Conservation (phyloP, 2,329 filamentous ascomycete genomes). For the Fusarium euwallaceae region DNA sequence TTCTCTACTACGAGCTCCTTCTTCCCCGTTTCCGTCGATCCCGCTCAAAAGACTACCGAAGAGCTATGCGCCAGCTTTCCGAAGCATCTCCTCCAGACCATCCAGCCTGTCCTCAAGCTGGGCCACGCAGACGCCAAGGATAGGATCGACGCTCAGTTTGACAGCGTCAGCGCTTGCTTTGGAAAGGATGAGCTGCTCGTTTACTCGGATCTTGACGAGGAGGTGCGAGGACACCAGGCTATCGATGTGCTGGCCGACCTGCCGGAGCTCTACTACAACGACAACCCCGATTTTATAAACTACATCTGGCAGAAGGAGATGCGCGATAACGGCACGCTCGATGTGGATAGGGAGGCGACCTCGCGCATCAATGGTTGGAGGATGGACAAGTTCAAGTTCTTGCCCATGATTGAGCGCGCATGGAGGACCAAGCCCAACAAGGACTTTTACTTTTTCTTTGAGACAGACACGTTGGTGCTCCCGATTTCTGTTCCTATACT, state of each 20-base stretch:
- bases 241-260: constrained; percentile 62
- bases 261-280: constrained; percentile 54
- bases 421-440: constrained; percentile 61
- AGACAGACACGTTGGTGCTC: constrained; percentile 64
- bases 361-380: constrained; percentile 60
- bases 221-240: constrained; percentile 57
- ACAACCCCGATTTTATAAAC: constrained; percentile 54
- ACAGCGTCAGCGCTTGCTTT: constrained; percentile 66
- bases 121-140: constrained; percentile 48
- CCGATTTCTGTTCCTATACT: too few relatives aligned
- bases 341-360: constrained; percentile 46
- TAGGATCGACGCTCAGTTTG: constrained; percentile 59
- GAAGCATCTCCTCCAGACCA: constrained; percentile 47
- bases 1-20: constrained; percentile 49
- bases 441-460: constrained; percentile 69
- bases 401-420: constrained; percentile 66
- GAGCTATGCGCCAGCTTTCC: constrained; percentile 52
- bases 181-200: constrained; percentile 57
- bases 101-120: constrained; percentile 53
- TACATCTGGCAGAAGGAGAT: constrained; percentile 58
- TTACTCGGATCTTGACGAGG: constrained; percentile 65
- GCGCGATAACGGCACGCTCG: constrained; percentile 51
- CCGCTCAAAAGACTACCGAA: constrained; percentile 39
- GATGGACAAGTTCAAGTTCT: constrained; percentile 70
- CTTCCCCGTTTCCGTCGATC: constrained; percentile 47